Percentiles rank a stretch among this genome's conserved stretches.
Conservation (phyloP, 1,284 basidiomycete species). For the Vanrija pseudolonga region DNA sequence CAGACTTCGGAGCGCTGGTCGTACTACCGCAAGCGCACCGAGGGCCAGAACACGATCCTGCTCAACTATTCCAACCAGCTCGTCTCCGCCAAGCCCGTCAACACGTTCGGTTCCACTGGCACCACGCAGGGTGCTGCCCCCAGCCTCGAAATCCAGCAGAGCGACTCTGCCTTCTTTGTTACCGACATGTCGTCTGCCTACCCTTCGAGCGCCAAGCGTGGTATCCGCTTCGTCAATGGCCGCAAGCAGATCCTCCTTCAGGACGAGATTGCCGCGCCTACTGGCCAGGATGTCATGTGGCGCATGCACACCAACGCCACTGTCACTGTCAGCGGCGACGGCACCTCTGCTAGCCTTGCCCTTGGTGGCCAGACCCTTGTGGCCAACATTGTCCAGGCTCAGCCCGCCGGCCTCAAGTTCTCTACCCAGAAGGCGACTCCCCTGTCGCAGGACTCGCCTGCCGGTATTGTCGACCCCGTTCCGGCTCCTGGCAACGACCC, state of each 20-base stretch:
- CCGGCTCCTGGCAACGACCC: conserved; percentile 57
- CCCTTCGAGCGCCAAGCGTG: conserved; percentile 62
- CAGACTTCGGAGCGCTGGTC: conserved; percentile 72
- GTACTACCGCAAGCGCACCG: conserved; percentile 94
- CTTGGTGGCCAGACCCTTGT: conserved; percentile 59
- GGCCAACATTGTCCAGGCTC: conserved; percentile 57
- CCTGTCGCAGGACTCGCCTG: conserved; percentile 58
- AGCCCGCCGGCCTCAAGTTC: conserved; percentile 44
- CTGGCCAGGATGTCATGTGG: conserved; percentile 65
- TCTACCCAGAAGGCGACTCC: conserved; percentile 36
- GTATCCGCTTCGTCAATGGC: conserved; percentile 79
- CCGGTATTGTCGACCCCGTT: conserved; percentile 44
- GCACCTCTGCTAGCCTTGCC: conserved; percentile 63
- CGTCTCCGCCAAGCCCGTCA: conserved; percentile 63
- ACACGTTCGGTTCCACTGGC: conserved; percentile 58
- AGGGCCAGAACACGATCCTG: conserved; percentile 93
- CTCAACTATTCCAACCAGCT: conserved; percentile 77
- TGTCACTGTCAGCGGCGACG: conserved; percentile 45
- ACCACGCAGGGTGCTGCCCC: conserved; percentile 73
- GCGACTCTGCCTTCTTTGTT: conserved; percentile 79
- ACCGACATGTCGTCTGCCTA: conserved; percentile 79
- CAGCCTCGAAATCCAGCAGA: conserved; percentile 55
- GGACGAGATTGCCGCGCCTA: conserved; percentile 65
- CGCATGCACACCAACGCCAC: conserved; percentile 81
- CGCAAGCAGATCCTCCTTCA: conserved; percentile 88